Evolutionary conservation across 345 rosid species (phyloP).

Genomic region (Mercurialis annua): DNA sequence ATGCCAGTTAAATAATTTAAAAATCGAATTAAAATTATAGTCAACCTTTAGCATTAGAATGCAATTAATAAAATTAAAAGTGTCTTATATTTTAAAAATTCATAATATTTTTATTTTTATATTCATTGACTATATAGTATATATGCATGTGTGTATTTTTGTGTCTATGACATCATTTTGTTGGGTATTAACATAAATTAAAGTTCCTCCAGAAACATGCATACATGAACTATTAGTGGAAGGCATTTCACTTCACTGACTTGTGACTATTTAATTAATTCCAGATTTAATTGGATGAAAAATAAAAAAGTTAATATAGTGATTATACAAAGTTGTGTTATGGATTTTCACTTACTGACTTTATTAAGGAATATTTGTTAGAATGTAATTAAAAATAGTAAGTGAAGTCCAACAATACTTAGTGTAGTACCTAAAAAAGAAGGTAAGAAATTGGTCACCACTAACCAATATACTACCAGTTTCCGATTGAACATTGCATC

Average conservation of each 20-base stretch:
- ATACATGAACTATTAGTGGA: not conserved
- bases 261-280: conserved; percentile 8
- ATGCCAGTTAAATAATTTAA: too few relatives aligned
- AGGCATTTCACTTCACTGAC: not conserved
- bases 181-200: too few relatives aligned
- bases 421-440: conserved; percentile 22
- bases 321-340: not conserved
- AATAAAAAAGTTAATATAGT: not conserved
- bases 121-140: too few relatives aligned
- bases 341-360: not conserved
- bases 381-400: conserved; percentile 14
- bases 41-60: too few relatives aligned
- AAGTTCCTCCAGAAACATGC: not conserved
- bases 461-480: conserved; percentile 19
- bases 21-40: too few relatives aligned
- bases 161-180: too few relatives aligned
- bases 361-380: not conserved
- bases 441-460: conserved; percentile 23
- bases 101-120: too few relatives aligned
- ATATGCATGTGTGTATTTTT: too few relatives aligned
- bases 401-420: conserved; percentile 31
- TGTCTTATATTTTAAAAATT: too few relatives aligned
- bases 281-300: conserved; percentile 2
- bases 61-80: too few relatives aligned
- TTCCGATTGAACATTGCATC: conserved; percentile 5